A percentile compares a stretch with the other conserved stretches of the same genome.
Conservation (phyloP, 495 filamentous ascomycete species). For the Aspergillus conjunctus region DNA sequence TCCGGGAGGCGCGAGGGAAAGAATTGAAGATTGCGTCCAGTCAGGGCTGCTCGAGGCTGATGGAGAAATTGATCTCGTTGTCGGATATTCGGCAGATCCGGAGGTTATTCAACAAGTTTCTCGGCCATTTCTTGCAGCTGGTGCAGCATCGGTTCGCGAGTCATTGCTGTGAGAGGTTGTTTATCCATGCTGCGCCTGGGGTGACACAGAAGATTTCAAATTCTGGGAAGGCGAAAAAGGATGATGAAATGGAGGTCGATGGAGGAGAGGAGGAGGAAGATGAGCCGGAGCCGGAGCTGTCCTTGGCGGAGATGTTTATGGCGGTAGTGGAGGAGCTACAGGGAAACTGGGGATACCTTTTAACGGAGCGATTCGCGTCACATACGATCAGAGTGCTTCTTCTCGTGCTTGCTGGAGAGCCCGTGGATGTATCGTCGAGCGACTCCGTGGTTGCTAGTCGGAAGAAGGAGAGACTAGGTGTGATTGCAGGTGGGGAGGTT, state of each 20-base stretch:
- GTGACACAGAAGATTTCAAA: constrained; percentile 65
- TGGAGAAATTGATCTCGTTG: constrained; percentile 86
- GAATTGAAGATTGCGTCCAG: constrained; percentile 94
- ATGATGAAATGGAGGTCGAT: constrained; percentile 19
- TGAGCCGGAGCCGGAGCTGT: constrained; percentile 47
- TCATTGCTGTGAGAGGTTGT: constrained; percentile 94
- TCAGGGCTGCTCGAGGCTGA: constrained; percentile 89
- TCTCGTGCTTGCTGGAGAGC: constrained; percentile 79
- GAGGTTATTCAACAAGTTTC: constrained; percentile 78
- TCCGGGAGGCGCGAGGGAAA: constrained; percentile 81
- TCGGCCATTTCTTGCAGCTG: constrained; percentile 83
- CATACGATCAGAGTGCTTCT: constrained; percentile 85
- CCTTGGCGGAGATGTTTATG: constrained; percentile 85
- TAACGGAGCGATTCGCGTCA: constrained; percentile 88
- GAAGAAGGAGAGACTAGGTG: constrained; percentile 79
- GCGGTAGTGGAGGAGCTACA: constrained; percentile 80
- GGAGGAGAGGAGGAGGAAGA: constrained; percentile 36
- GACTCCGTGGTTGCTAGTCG: constrained; percentile 78
- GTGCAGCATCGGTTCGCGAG: constrained; percentile 94
- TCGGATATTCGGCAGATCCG: constrained; percentile 82
- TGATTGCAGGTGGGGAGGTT: constrained; percentile 34
- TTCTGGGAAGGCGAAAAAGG: constrained; percentile 44
- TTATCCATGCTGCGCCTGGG: constrained; percentile 75
- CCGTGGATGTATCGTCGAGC: constrained; percentile 64
- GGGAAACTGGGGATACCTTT: constrained; percentile 76